Conservation (phyloP, 805 yeast genomes). For the Candida montana region DNA sequence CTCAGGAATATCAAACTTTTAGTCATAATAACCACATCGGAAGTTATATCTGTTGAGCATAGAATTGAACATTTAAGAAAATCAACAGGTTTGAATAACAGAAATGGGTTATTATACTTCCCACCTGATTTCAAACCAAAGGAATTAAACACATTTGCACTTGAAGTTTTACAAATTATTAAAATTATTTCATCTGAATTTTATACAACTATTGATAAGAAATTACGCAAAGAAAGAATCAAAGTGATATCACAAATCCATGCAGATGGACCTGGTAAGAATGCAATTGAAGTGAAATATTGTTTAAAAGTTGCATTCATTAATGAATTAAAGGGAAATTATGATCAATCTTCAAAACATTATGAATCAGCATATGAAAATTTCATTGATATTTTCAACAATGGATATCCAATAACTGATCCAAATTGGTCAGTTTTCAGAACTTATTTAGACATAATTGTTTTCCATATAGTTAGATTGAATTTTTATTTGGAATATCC, state of each 20-base stretch:
- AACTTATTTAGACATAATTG: constrained; percentile 50
- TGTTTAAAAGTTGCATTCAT: constrained; percentile 46
- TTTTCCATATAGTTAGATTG: constrained; percentile 57
- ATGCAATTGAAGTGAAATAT: constrained; percentile 35
- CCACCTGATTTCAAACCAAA: constrained; percentile 30
- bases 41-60: constrained; percentile 28
- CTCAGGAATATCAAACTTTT: constrained; percentile 29
- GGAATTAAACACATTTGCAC: constrained; percentile 37
- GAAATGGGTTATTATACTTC: constrained; percentile 39
- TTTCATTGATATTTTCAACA: constrained; percentile 36
- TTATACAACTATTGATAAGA: constrained; percentile 37
- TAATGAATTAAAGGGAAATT: constrained; percentile 42
- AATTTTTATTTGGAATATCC: constrained; percentile 56
- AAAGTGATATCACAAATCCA: constrained; percentile 13
- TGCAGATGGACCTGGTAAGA: constrained; percentile 7
- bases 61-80: constrained; percentile 34
- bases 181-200: constrained; percentile 40
- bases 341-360: constrained; percentile 44
- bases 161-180: constrained; percentile 33
- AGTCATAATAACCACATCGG: constrained; percentile 17
- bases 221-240: constrained; percentile 33
- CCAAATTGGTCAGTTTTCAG: constrained; percentile 41
- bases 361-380: constrained; percentile 52
- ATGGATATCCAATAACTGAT: constrained; percentile 20
- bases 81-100: constrained; percentile 37